Percentiles rank a stretch among this genome's conserved stretches.
phyloP scores from a whole-genome alignment of 352 stramenopile genomes.

The Phytophthora ohioensis region DNA sequence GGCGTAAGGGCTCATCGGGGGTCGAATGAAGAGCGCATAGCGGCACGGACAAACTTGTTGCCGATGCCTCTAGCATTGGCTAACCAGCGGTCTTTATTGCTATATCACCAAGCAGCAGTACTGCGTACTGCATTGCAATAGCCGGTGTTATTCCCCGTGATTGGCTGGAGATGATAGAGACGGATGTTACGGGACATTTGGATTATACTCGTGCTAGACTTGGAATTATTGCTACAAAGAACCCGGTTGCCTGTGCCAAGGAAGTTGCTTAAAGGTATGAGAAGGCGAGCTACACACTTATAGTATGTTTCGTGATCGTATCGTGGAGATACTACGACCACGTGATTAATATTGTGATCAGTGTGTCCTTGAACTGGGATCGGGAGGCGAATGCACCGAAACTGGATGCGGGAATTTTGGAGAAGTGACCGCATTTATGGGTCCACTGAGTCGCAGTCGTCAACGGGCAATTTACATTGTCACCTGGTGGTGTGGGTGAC shows the following conservation, averaged over 20 bases:
- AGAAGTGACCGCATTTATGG: neutral
- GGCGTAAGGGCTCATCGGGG: neutral
- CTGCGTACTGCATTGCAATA: constrained; percentile 1
- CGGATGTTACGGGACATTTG: neutral
- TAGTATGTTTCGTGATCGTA: too few relatives aligned
- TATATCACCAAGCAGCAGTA: neutral
- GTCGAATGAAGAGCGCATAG: constrained; percentile 6
- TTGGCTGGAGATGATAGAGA: neutral
- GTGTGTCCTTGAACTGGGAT: neutral
- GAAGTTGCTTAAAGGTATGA: neutral
- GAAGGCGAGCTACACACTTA: too few relatives aligned
- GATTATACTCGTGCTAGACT: neutral
- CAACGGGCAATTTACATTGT: neutral
- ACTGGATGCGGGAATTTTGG: neutral
- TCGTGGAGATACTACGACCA: too few relatives aligned
- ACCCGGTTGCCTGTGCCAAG: neutral
- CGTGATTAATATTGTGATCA: neutral
- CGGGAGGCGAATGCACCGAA: neutral
- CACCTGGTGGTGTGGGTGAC: neutral
- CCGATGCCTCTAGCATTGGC: constrained; percentile 8
- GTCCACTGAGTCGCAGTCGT: neutral
- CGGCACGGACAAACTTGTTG: neutral
- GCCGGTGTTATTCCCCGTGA: neutral
- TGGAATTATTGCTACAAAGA: neutral
- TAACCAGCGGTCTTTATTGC: constrained; percentile 17